These are phyloP conservation scores for Coprinopsis sp. DNA, from an alignment of 768 basidiomycete genomes.

Conservation along the genomic window DNA sequence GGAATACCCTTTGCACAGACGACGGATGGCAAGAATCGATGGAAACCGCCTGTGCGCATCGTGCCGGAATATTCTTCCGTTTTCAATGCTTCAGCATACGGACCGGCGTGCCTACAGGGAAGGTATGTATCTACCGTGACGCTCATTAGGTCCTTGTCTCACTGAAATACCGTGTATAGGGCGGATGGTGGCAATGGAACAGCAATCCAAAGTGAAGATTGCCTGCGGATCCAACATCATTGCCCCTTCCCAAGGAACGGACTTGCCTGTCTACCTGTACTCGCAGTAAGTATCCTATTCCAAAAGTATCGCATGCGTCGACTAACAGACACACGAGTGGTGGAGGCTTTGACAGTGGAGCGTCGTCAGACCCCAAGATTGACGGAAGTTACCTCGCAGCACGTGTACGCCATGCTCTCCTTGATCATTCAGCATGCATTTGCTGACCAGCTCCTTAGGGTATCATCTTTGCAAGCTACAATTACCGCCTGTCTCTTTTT, in stretches of 20 bases:
- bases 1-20: conserved; percentile 27
- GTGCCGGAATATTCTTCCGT: conserved; percentile 8
- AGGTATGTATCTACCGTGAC: conserved; percentile 14
- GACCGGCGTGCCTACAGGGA: conserved; percentile 30
- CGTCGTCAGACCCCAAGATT: conserved; percentile 32
- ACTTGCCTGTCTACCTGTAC: conserved; percentile 26
- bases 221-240: conserved; percentile 39
- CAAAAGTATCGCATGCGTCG: background rate
- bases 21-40: conserved; percentile 25
- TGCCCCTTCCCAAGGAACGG: conserved; percentile 30
- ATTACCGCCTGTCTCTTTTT: conserved; percentile 31
- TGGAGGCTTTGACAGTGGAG: conserved; percentile 32
- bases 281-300: conserved; percentile 18
- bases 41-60: conserved; percentile 24
- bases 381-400: conserved; percentile 30
- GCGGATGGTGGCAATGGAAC: conserved; percentile 30
- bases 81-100: conserved; percentile 27
- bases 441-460: conserved; percentile 15
- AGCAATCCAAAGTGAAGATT: conserved; percentile 35
- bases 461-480: conserved; percentile 30
- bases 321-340: conserved; percentile 18
- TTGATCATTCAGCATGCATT: background rate
- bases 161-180: conserved; percentile 10
- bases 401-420: conserved; percentile 13
- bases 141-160: background rate